Percentiles rank a stretch among this genome's conserved stretches.
These are phyloP conservation scores for Mycena maculata DNA, from an alignment of 768 basidiomycete species.

Conservation along the genomic window DNA sequence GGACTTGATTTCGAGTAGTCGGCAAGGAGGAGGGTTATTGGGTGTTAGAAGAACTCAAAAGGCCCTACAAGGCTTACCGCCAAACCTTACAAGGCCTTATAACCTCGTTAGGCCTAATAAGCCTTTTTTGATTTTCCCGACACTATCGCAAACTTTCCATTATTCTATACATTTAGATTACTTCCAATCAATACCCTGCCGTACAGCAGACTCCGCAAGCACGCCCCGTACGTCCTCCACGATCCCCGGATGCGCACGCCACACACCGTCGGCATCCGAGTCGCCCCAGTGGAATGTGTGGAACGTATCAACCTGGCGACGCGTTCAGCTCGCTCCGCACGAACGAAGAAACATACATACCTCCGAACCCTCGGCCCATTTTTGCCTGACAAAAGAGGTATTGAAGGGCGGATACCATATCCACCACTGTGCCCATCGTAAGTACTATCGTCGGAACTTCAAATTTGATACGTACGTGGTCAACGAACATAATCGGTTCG, in stretches of 20 bases:
- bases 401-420: neutral
- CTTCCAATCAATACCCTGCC: constrained; percentile 11
- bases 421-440: constrained; percentile 8
- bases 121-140: no score
- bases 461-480: constrained; percentile 8
- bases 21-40: no score
- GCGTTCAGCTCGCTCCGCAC: no score
- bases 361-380: constrained; percentile 6
- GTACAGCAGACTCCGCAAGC: constrained; percentile 8
- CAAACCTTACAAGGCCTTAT: no score
- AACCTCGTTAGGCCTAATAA: no score
- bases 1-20: no score
- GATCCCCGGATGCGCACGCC: neutral
- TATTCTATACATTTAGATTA: no score
- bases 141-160: no score
- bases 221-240: constrained; percentile 3
- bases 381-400: neutral
- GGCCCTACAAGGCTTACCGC: no score
- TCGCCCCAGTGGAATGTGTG: constrained; percentile 15
- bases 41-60: no score
- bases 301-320: constrained; percentile 10
- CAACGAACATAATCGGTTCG: constrained; percentile 11
- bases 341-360: neutral
- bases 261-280: neutral
- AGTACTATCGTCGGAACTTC: no score